phyloP scores from a whole-genome alignment of 2,329 filamentous ascomycete species.

The Colletotrichum graminicola region DNA sequence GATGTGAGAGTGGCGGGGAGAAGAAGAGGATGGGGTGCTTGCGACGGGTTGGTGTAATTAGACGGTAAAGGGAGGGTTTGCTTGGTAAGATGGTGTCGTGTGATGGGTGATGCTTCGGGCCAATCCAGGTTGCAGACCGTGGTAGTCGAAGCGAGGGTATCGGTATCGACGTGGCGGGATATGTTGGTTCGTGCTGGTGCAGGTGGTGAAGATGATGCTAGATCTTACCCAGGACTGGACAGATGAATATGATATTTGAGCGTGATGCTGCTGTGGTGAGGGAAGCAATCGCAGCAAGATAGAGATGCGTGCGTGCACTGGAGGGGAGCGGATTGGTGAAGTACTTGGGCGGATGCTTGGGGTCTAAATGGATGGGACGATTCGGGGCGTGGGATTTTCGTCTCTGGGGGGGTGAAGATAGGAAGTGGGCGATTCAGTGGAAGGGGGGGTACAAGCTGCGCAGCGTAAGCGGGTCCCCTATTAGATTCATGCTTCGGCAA shows the following conservation, averaged over 20 bases:
- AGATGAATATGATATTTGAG: constrained; percentile 7
- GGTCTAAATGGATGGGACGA: constrained; percentile 19
- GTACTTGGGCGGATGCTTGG: constrained; percentile 24
- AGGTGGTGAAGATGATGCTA: constrained; percentile 12
- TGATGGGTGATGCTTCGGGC: constrained; percentile 27
- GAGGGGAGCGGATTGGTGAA: constrained; percentile 33
- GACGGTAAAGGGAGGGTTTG: constrained; percentile 2
- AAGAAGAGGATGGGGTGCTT: neutral
- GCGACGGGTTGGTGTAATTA: constrained; percentile 15
- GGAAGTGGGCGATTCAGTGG: constrained; percentile 19
- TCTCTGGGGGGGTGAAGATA: constrained; percentile 6
- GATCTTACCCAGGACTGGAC: constrained; percentile 10
- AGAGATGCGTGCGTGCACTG: constrained; percentile 19
- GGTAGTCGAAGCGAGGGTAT: constrained; percentile 4
- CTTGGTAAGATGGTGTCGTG: constrained; percentile 25
- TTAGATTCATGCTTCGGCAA: constrained; percentile 42
- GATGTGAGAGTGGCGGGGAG: neutral
- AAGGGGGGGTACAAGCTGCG: neutral
- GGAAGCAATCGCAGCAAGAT: constrained; percentile 15
- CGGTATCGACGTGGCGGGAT: neutral
- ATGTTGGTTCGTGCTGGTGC: constrained; percentile 8
- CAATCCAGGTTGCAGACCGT: neutral
- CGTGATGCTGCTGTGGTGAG: neutral
- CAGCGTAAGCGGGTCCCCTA: constrained; percentile 29
- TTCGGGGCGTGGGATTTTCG: neutral